Evolutionary conservation across 805 yeast genomes (phyloP), one percentile per base, ranked within the genome.

Genomic region (Metschnikowia colocasiae): DNA sequence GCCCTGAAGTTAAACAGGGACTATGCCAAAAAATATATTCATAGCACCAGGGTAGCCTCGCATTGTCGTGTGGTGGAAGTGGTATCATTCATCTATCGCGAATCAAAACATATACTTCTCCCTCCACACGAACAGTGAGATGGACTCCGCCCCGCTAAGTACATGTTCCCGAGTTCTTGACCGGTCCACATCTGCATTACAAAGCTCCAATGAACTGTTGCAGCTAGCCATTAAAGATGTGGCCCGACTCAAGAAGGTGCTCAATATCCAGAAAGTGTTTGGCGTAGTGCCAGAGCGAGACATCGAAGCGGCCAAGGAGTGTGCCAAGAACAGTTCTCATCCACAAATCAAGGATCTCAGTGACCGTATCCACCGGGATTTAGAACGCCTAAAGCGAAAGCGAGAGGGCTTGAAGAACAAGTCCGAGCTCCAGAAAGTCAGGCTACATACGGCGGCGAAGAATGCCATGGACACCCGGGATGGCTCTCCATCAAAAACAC

Each of bases 211-310:
- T 45, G 47, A 55, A 13, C 53, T 64, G 5, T 57, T 76, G 5
- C 73, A 63, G 45, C 54, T 63, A 3, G 59, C 70, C 3, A 67
- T 74, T 3, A 60, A 62, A 9, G 80, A 78, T 50, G 66, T 71
- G 15, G 57, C 68, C 1, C 53, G 78, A 6, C 58, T 76, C 31
- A 64, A 62, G 32, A 60, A 58, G 19, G 70, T 78, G 6, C 62
- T 79, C n/a, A 55, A 63, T 16, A 75, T 79, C 6, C 63, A 65
- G 35, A 67, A 74, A 30, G 76, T 78, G 19, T 79, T 77, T 60
- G 79, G 79, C 4, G 59, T 78, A 10, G 71, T 78, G 0, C 80
- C 82, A 0, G 80, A 77, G 51, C 60, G 63, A 46, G 80, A 78
- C 45, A 57, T 78, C 22, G 62, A 58, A 7, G 67, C 61, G 36